Evolutionary conservation across 2,329 filamentous ascomycete species (phyloP).

Genomic region (Thyridium curvatum): DNA sequence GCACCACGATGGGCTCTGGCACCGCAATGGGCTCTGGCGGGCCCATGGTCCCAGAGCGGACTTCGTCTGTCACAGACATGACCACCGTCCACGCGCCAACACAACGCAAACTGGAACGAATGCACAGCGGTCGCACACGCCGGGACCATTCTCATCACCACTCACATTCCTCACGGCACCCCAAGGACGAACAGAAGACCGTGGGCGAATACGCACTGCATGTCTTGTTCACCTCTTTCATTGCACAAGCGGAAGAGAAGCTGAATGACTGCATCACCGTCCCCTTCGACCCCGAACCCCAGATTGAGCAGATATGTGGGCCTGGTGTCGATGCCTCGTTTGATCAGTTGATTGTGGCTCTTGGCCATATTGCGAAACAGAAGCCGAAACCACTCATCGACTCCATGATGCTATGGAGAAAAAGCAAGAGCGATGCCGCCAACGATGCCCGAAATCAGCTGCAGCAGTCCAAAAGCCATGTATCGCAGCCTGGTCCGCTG

Average conservation of each 20-base stretch:
- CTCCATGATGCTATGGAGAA: conserved; percentile 96
- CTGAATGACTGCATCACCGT: conserved; percentile 81
- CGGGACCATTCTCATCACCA: conserved; percentile 70
- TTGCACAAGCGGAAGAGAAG: conserved; percentile 93
- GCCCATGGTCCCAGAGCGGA: conserved; percentile 32
- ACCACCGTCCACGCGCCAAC: conserved; percentile 29
- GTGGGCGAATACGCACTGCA: conserved; percentile 98
- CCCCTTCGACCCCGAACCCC: conserved; percentile 72
- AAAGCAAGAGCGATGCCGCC: conserved; percentile 87
- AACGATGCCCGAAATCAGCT: conserved; percentile 57
- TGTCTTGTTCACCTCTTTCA: conserved; percentile 94
- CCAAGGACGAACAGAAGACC: conserved; percentile 75
- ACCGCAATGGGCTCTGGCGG: conserved; percentile 6
- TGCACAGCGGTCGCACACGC: conserved; percentile 59
- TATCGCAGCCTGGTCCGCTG: conserved; percentile 37
- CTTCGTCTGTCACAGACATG: conserved; percentile 39
- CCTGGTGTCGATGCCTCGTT: conserved; percentile 82
- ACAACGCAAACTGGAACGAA: conserved; percentile 51
- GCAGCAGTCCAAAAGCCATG: conserved; percentile 41
- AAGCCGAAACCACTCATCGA: conserved; percentile 95
- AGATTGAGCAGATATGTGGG: conserved; percentile 85
- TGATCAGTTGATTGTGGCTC: conserved; percentile 86
- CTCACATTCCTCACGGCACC: conserved; percentile 67
- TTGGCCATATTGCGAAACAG: conserved; percentile 89
- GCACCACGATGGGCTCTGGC: conserved; percentile 23